Evolutionary conservation across 2,329 filamentous ascomycete species (phyloP).

Genomic region (Alternaria angustiovoidea): DNA sequence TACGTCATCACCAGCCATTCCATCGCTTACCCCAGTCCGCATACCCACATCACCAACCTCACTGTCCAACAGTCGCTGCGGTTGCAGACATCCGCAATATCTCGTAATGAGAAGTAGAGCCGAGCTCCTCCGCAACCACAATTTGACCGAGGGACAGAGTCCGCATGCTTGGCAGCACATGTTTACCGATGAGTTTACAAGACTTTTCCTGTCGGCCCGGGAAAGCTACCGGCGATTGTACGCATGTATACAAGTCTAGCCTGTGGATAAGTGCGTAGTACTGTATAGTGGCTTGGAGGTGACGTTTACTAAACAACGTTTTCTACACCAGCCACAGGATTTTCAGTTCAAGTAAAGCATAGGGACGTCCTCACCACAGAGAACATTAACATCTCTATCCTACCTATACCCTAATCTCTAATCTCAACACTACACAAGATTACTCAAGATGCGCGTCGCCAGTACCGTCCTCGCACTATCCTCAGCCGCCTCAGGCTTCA

Average conservation of each 20-base stretch:
- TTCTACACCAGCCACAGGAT: neutral
- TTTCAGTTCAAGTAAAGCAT: neutral
- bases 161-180: constrained; percentile 12
- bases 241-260: constrained; percentile 5
- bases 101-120: constrained; percentile 10
- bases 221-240: constrained; percentile 18
- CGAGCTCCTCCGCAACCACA: constrained; percentile 18
- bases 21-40: constrained; percentile 19
- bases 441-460: constrained; percentile 27
- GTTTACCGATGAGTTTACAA: neutral
- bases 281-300: neutral
- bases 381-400: neutral
- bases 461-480: constrained; percentile 26
- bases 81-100: neutral
- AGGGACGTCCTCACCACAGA: neutral
- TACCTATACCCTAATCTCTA: neutral
- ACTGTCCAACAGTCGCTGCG: neutral
- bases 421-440: neutral
- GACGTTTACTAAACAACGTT: neutral
- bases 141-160: constrained; percentile 5
- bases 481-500: constrained; percentile 25
- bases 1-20: constrained; percentile 22
- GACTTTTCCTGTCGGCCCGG: constrained; percentile 10
- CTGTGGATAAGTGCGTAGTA: neutral
- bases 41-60: constrained; percentile 7